phyloP scores from a whole-genome alignment of 2,329 filamentous ascomycete species.

The Capronia coronata region DNA sequence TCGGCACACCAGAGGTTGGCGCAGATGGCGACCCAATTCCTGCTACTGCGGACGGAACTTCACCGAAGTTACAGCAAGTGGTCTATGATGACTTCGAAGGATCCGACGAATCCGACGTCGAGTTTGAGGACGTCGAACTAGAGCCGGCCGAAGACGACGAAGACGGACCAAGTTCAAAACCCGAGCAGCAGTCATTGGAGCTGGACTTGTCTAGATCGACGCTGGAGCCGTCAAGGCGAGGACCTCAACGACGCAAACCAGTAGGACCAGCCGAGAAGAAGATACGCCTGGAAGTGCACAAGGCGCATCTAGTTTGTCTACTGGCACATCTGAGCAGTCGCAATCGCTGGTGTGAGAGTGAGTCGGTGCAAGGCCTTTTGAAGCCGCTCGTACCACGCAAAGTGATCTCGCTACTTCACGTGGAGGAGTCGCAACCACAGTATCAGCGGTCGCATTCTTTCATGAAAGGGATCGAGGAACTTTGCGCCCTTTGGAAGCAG shows the following conservation, averaged over 20 bases:
- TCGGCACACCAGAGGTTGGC: constrained; percentile 7
- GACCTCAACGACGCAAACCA: constrained; percentile 42
- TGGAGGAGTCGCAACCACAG: constrained; percentile 60
- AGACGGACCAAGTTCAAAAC: constrained; percentile 30
- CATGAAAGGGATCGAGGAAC: constrained; percentile 63
- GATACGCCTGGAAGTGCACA: constrained; percentile 70
- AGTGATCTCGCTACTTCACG: constrained; percentile 61
- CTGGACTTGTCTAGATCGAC: constrained; percentile 31
- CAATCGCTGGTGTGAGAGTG: constrained; percentile 85
- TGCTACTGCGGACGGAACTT: constrained; percentile 8
- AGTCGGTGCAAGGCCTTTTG: constrained; percentile 59
- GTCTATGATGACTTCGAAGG: constrained; percentile 48
- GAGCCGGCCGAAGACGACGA: constrained; percentile 36
- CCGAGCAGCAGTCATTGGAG: constrained; percentile 35
- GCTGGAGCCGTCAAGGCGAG: constrained; percentile 10
- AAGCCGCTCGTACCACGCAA: constrained; percentile 60
- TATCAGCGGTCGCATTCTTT: constrained; percentile 53
- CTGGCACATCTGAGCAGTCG: constrained; percentile 68
- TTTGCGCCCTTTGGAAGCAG: constrained; percentile 31
- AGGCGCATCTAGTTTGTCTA: constrained; percentile 75
- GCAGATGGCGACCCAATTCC: constrained; percentile 12
- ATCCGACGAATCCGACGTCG: constrained; percentile 51
- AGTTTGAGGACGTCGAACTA: constrained; percentile 53
- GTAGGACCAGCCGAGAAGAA: constrained; percentile 53
- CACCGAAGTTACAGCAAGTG: constrained; percentile 31